Conservation (phyloP, 2,329 filamentous ascomycete genomes). For the Thermothelomyces thermophilus region DNA sequence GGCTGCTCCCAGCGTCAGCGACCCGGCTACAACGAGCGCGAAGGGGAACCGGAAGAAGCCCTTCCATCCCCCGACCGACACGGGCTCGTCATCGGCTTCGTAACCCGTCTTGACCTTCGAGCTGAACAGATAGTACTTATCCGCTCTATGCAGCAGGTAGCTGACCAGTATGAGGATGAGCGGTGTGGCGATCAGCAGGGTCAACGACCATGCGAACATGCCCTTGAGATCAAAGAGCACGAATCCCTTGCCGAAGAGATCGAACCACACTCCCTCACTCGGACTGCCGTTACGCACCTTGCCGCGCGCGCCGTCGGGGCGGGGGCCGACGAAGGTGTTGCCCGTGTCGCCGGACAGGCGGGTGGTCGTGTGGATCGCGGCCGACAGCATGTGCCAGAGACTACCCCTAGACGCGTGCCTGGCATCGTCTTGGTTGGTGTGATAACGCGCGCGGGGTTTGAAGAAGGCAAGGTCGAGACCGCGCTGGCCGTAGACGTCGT, state of each 20-base stretch:
- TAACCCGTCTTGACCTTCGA: constrained; percentile 50
- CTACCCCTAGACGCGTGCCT: constrained; percentile 64
- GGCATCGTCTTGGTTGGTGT: constrained; percentile 82
- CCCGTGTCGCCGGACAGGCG: constrained; percentile 63
- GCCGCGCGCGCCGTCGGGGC: constrained; percentile 48
- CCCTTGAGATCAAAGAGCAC: constrained; percentile 73
- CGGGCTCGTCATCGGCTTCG: constrained; percentile 52
- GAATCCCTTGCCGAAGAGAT: constrained; percentile 75
- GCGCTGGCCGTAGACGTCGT: constrained; percentile 68
- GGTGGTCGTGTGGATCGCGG: constrained; percentile 67
- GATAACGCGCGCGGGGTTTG: constrained; percentile 77
- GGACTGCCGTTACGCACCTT: constrained; percentile 61
- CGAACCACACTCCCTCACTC: constrained; percentile 81
- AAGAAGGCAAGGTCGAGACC: constrained; percentile 92
- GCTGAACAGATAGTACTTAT: constrained; percentile 86
- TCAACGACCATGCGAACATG: constrained; percentile 82
- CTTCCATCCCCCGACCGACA: constrained; percentile 66
- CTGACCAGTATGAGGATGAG: constrained; percentile 64
- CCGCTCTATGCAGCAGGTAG: constrained; percentile 59
- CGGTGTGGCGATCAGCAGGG: constrained; percentile 72
- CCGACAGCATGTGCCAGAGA: constrained; percentile 94
- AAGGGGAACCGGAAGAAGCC: constrained; percentile 82
- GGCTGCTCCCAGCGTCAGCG: constrained; percentile 63
- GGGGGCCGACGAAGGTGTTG: constrained; percentile 56
- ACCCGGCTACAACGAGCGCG: constrained; percentile 61